Evolutionary conservation across 306 rosid species (phyloP).

Genomic region (Prosopis cineraria): DNA sequence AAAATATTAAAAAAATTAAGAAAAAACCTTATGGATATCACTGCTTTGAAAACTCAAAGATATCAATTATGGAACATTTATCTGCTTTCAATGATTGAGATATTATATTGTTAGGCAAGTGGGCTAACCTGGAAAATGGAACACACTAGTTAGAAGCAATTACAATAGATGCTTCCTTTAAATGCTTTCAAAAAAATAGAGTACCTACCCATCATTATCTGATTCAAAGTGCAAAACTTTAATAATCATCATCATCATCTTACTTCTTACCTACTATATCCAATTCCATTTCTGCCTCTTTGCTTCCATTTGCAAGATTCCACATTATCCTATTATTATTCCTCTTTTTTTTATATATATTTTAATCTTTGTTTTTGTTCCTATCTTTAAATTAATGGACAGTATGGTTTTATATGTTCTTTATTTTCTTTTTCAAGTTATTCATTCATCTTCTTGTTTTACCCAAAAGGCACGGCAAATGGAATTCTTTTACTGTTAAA

Average conservation of each 20-base stretch:
- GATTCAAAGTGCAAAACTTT: neutral
- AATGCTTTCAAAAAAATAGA: neutral
- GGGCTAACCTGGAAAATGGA: neutral
- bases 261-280: neutral
- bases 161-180: neutral
- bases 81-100: too few relatives aligned
- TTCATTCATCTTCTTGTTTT: neutral
- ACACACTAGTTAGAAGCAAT: neutral
- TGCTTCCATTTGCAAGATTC: constrained; percentile 20
- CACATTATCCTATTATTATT: neutral
- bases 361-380: neutral
- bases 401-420: neutral
- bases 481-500: too few relatives aligned
- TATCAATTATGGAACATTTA: too few relatives aligned
- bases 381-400: constrained; percentile 25
- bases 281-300: neutral
- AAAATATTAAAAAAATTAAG: too few relatives aligned
- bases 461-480: constrained; percentile 3
- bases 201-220: constrained; percentile 10
- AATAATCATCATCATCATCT: neutral
- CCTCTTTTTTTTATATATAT: neutral
- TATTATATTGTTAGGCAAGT: neutral
- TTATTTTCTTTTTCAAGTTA: neutral
- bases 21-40: too few relatives aligned
- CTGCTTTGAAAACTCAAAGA: too few relatives aligned